phyloP scores from a whole-genome alignment of 2,329 filamentous ascomycete species.

The Ophiostoma pallidulum region DNA sequence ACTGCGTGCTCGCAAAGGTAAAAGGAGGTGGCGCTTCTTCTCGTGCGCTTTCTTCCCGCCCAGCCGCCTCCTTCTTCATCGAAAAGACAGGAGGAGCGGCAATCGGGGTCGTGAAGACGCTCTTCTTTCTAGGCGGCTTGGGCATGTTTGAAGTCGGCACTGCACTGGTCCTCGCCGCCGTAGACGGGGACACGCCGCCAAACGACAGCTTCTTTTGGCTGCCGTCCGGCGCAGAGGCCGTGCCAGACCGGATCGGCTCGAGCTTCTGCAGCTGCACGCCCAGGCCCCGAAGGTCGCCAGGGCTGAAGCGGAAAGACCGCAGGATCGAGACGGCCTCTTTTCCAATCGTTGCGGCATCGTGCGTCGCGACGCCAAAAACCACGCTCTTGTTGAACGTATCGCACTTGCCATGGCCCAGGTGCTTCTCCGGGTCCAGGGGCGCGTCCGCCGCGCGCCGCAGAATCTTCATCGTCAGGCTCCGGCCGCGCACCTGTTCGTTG shows the following conservation, averaged over 20 bases:
- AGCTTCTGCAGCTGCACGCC: conserved; percentile 92
- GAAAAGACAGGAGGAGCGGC: neutral
- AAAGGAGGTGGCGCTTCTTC: conserved; percentile 15
- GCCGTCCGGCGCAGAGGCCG: conserved; percentile 48
- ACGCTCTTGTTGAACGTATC: conserved; percentile 88
- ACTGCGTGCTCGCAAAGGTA: conserved; percentile 65
- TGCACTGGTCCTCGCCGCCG: neutral
- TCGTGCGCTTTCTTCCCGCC: no score
- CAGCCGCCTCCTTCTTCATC: neutral
- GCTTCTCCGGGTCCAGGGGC: conserved; percentile 83
- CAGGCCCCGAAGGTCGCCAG: conserved; percentile 85
- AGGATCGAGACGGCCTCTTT: conserved; percentile 82
- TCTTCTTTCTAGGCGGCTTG: neutral
- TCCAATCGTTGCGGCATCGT: conserved; percentile 58
- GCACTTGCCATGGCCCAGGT: conserved; percentile 90
- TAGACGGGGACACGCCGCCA: conserved; percentile 27
- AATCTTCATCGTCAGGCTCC: conserved; percentile 84
- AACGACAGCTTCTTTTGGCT: conserved; percentile 77
- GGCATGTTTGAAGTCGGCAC: neutral
- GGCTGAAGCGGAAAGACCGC: conserved; percentile 70
- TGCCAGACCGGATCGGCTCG: conserved; percentile 61
- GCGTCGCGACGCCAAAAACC: conserved; percentile 73
- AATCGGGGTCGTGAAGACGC: conserved; percentile 2
- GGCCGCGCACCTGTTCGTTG: conserved; percentile 78
- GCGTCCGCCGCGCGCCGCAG: conserved; percentile 83